These are phyloP conservation scores for Scorias spongiosa DNA, from an alignment of 2,329 filamentous ascomycete genomes.

Conservation along the genomic window DNA sequence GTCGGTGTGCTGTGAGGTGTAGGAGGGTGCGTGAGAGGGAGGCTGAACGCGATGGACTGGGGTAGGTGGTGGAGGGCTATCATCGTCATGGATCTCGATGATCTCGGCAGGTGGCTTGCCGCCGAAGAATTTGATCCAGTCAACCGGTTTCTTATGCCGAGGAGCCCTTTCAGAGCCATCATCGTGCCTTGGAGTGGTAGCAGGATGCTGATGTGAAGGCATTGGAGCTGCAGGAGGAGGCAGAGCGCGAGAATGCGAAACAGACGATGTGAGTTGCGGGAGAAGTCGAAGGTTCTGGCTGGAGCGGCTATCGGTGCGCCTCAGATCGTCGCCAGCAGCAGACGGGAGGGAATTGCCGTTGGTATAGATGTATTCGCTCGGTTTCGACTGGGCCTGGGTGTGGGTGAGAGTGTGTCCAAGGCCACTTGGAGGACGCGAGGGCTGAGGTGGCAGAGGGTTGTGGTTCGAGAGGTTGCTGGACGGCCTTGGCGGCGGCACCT, in stretches of 20 bases:
- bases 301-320: conserved; percentile 13
- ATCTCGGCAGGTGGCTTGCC: conserved; percentile 31
- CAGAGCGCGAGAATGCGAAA: conserved; percentile 12
- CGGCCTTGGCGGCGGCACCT: conserved; percentile 17
- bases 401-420: conserved; percentile 12
- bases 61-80: conserved; percentile 17
- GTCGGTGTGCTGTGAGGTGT: conserved; percentile 38
- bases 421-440: conserved; percentile 14
- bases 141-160: conserved; percentile 11
- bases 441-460: conserved; percentile 10
- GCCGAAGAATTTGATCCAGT: conserved; percentile 23
- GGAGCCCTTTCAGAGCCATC: not conserved
- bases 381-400: conserved; percentile 11
- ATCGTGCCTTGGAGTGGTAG: not conserved
- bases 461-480: conserved; percentile 18
- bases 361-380: conserved; percentile 6
- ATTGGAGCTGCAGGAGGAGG: conserved; percentile 6
- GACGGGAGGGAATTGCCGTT: conserved; percentile 9
- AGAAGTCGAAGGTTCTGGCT: conserved; percentile 7
- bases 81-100: conserved; percentile 38
- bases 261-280: conserved; percentile 1
- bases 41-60: conserved; percentile 3
- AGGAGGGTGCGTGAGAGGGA: conserved; percentile 7
- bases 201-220: conserved; percentile 1
- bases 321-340: conserved; percentile 9